phyloP scores from a whole-genome alignment of 129 eudicot genomes.

The Flaveria trinervia region DNA sequence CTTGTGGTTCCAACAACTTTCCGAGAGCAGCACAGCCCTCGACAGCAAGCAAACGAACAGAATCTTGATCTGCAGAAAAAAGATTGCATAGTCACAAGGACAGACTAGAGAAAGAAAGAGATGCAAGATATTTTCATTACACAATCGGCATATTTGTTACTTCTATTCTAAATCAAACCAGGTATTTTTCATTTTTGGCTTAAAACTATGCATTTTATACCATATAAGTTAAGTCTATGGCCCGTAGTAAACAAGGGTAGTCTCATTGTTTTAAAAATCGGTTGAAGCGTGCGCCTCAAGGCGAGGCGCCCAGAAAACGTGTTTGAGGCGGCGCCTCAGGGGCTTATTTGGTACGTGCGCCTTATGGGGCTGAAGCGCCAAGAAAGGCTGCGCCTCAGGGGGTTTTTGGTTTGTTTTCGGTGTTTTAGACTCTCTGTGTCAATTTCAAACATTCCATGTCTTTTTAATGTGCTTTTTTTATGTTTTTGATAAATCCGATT shows the following conservation, averaged over 20 bases:
- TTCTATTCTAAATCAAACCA: conserved; percentile 11
- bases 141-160: not conserved
- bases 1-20: conserved; percentile 93
- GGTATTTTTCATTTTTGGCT: not conserved
- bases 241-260: not conserved
- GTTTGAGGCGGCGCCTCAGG: too few relatives aligned
- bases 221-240: not conserved
- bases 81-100: conserved; percentile 1
- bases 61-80: conserved; percentile 79
- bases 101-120: not conserved
- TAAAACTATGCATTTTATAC: not conserved
- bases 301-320: too few relatives aligned
- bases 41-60: conserved; percentile 98
- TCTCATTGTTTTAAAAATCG: too few relatives aligned
- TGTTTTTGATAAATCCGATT: too few relatives aligned
- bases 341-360: too few relatives aligned
- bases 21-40: conserved; percentile 99
- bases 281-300: too few relatives aligned
- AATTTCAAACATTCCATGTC: too few relatives aligned
- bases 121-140: not conserved
- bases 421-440: too few relatives aligned
- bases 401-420: too few relatives aligned
- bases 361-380: too few relatives aligned
- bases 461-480: too few relatives aligned
- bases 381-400: too few relatives aligned